phyloP scores from a whole-genome alignment of 139 green algal genomes.

The Chlorella sp. region DNA sequence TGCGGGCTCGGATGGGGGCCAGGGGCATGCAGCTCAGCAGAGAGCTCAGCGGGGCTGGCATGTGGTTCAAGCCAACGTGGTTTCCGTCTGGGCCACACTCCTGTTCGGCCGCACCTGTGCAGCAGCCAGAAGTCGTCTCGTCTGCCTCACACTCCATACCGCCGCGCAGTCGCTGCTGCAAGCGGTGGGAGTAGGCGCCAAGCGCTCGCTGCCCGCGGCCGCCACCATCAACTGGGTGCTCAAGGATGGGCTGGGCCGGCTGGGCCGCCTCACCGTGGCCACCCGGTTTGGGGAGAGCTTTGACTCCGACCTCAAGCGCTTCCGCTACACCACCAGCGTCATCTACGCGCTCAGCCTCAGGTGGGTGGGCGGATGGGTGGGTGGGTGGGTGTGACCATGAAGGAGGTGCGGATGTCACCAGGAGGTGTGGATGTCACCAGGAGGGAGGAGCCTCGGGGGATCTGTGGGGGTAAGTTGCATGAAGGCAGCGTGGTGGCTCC shows the following conservation, averaged over 20 bases:
- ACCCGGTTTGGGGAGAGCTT: conserved; percentile 82
- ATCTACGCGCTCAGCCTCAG: conserved; percentile 70
- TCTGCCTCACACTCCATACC: not conserved
- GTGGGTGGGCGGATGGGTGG: not conserved
- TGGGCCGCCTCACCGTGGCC: conserved; percentile 77
- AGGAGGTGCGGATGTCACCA: too few relatives aligned
- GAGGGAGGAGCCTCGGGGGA: too few relatives aligned
- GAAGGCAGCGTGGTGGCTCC: too few relatives aligned
- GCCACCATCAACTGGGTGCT: conserved; percentile 84
- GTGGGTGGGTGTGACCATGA: too few relatives aligned
- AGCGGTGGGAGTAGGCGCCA: conserved; percentile 90
- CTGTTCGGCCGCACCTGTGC: not conserved
- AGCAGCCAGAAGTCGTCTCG: too few relatives aligned
- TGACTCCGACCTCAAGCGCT: conserved; percentile 93
- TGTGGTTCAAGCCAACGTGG: too few relatives aligned
- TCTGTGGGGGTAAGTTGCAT: too few relatives aligned
- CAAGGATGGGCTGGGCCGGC: conserved; percentile 81
- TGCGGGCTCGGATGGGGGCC: not conserved
- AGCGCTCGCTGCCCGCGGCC: conserved; percentile 76
- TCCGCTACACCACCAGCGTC: conserved; percentile 84
- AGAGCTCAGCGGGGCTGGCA: too few relatives aligned
- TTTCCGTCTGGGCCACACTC: not conserved
- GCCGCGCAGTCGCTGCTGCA: conserved; percentile 82
- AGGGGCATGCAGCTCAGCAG: too few relatives aligned
- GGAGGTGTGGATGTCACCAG: too few relatives aligned